Conservation (phyloP, 202 grass and related monocot species). For the Alloteropsis angusta region DNA sequence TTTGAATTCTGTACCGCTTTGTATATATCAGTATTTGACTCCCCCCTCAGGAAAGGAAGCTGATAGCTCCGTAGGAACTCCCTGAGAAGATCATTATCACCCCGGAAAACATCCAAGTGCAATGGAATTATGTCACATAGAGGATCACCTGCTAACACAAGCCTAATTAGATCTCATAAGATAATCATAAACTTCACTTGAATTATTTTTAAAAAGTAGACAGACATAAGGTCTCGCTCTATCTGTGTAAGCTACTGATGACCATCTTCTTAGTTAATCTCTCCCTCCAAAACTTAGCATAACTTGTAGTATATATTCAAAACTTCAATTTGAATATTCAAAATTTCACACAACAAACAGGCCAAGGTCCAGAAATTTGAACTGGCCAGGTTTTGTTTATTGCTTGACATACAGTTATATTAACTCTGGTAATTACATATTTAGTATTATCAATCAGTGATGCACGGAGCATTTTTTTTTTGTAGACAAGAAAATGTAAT, state of each 20-base stretch:
- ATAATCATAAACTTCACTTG: neutral
- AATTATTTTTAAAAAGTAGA: neutral
- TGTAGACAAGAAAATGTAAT: neutral
- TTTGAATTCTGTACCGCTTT: slow-evolving; percentile 35
- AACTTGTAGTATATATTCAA: neutral
- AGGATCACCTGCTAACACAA: slow-evolving; percentile 58
- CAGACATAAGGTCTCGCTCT: neutral
- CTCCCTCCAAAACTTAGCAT: too few relatives aligned
- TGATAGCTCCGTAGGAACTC: slow-evolving; percentile 60
- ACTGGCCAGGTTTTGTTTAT: neutral
- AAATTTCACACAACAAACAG: neutral
- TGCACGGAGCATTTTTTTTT: neutral
- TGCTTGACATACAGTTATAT: neutral
- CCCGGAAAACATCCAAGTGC: slow-evolving; percentile 82
- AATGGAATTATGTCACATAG: slow-evolving; percentile 87
- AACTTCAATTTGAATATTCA: neutral
- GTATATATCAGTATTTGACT: slow-evolving; percentile 22
- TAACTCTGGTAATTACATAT: neutral
- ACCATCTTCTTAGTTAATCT: neutral
- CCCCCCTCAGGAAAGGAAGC: slow-evolving; percentile 63
- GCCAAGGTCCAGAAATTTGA: neutral
- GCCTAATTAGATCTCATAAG: neutral
- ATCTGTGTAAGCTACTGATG: neutral
- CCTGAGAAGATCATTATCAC: slow-evolving; percentile 61
- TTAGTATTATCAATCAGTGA: neutral